phyloP scores from a whole-genome alignment of 495 filamentous ascomycete species.

The Hypoxylon fuscum region DNA sequence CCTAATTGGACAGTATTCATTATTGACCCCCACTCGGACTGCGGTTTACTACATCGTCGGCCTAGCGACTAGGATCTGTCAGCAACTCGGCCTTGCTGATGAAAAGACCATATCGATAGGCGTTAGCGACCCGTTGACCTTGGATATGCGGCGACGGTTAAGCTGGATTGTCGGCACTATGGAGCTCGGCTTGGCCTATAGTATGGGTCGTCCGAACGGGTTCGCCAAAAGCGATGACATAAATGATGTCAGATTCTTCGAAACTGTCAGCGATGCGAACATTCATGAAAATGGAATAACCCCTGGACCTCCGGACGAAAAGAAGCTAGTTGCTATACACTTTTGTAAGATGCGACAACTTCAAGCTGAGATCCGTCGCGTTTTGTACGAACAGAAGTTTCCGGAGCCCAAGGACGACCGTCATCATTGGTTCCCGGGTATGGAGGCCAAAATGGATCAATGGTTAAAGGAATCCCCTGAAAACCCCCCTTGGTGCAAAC shows the following conservation, averaged over 20 bases:
- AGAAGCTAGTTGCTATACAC: slow-evolving; percentile 88
- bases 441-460: slow-evolving; percentile 76
- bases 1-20: slow-evolving; percentile 88
- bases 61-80: slow-evolving; percentile 82
- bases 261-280: slow-evolving; percentile 77
- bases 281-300: slow-evolving; percentile 82
- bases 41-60: slow-evolving; percentile 92
- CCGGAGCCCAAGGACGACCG: slow-evolving; percentile 74
- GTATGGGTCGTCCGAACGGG: slow-evolving; percentile 81
- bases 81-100: slow-evolving; percentile 83
- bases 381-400: slow-evolving; percentile 82
- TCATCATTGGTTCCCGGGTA: slow-evolving; percentile 84
- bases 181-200: slow-evolving; percentile 88
- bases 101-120: slow-evolving; percentile 80
- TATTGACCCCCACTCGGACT: slow-evolving; percentile 88
- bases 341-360: slow-evolving; percentile 91
- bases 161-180: slow-evolving; percentile 87
- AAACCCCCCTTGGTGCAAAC: slow-evolving; percentile 58
- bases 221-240: slow-evolving; percentile 82
- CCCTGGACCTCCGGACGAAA: slow-evolving; percentile 71
- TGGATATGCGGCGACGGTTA: slow-evolving; percentile 88
- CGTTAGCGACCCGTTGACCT: slow-evolving; percentile 64
- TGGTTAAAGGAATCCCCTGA: slow-evolving; percentile 67
- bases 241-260: slow-evolving; percentile 83
- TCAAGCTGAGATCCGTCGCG: slow-evolving; percentile 85